phyloP scores from a whole-genome alignment of 345 rosid genomes.

The Anacardium occidentale region DNA sequence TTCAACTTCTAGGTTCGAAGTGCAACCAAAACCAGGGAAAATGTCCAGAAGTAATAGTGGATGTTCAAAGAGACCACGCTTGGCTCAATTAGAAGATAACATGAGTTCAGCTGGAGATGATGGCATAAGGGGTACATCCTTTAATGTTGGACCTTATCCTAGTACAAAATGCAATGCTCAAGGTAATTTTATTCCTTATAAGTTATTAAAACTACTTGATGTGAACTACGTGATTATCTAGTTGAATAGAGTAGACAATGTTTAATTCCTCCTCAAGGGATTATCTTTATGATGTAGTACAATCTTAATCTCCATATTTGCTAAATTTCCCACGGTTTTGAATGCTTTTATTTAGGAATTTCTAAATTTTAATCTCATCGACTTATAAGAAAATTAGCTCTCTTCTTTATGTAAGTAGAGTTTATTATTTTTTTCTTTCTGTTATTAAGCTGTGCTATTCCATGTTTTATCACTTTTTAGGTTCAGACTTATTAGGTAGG shows the following conservation, averaged over 20 bases:
- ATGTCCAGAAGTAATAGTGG: slow-evolving; percentile 47
- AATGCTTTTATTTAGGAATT: no score
- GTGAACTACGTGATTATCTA: slow-evolving; percentile 1
- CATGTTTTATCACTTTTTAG: not conserved
- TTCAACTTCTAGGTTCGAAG: slow-evolving; percentile 36
- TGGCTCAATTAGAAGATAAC: slow-evolving; percentile 47
- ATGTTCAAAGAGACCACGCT: slow-evolving; percentile 53
- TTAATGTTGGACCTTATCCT: slow-evolving; percentile 38
- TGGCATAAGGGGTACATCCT: slow-evolving; percentile 40
- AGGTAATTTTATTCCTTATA: slow-evolving; percentile 39
- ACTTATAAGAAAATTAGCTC: no score
- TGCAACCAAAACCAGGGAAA: slow-evolving; percentile 54
- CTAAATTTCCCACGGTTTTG: no score
- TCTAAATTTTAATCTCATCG: no score
- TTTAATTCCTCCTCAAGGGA: not conserved
- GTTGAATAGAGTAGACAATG: not conserved
- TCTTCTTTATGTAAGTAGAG: not conserved
- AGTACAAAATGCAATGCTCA: slow-evolving; percentile 32
- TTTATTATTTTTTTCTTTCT: not conserved
- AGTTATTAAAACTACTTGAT: slow-evolving; percentile 2
- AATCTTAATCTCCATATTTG: not conserved
- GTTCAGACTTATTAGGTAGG: no score
- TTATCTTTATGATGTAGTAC: not conserved
- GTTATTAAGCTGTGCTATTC: not conserved
- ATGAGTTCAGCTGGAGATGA: slow-evolving; percentile 35